Evolutionary conservation across 106 monocot species (phyloP).

Genomic region (Gastrodia elata): DNA sequence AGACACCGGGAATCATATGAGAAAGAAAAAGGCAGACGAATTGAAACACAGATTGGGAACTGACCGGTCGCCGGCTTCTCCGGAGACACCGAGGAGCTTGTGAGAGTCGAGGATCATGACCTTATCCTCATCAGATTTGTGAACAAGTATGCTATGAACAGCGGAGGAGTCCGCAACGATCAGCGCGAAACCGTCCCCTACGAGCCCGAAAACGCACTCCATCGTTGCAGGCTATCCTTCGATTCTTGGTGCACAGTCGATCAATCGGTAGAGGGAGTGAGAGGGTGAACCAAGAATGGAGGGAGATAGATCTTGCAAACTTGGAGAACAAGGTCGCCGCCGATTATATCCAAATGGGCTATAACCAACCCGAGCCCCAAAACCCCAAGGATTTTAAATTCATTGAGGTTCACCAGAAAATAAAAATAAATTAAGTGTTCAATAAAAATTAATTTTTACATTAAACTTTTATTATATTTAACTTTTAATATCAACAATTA

Average conservation of each 20-base stretch:
- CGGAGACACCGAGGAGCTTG: constrained; percentile 88
- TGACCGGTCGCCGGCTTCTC: constrained; percentile 73
- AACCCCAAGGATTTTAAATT: too few relatives aligned
- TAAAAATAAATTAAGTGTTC: too few relatives aligned
- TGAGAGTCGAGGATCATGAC: constrained; percentile 85
- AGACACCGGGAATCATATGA: neutral
- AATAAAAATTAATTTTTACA: too few relatives aligned
- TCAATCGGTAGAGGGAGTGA: neutral
- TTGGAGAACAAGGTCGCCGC: neutral
- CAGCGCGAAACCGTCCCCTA: constrained; percentile 40
- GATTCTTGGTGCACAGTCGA: neutral
- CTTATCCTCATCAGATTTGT: constrained; percentile 90
- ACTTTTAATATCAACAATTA: too few relatives aligned
- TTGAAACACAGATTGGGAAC: neutral
- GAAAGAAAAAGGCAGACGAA: neutral
- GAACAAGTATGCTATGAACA: constrained; percentile 75
- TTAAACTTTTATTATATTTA: too few relatives aligned
- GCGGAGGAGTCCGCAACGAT: constrained; percentile 44
- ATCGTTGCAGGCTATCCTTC: constrained; percentile 14
- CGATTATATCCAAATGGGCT: too few relatives aligned
- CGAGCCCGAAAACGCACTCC: constrained; percentile 88
- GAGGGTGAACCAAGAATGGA: neutral
- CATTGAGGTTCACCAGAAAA: too few relatives aligned
- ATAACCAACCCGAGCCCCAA: too few relatives aligned
- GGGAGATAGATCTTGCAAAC: neutral